Evolutionary conservation across 1,139 yeast species (phyloP).

Genomic region (Yamadazyma buinensis): DNA sequence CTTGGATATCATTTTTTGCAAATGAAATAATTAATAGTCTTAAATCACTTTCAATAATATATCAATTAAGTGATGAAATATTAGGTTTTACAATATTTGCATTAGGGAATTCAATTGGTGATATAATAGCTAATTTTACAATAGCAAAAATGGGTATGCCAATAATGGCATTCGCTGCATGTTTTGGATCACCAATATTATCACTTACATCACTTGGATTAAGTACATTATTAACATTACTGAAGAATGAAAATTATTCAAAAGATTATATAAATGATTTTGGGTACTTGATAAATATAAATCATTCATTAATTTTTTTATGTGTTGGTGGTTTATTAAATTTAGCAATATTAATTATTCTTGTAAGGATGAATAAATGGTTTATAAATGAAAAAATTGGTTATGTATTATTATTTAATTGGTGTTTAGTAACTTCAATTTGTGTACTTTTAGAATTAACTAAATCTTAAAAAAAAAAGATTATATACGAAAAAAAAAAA

Average conservation of each 20-base stretch:
- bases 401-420: conserved; percentile 44
- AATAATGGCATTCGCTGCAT: conserved; percentile 89
- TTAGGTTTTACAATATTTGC: conserved; percentile 87
- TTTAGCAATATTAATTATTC: conserved; percentile 46
- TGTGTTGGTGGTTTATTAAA: conserved; percentile 51
- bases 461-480: too few species aligned
- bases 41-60: conserved; percentile 57
- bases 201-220: conserved; percentile 47
- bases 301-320: conserved; percentile 44
- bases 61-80: conserved; percentile 70
- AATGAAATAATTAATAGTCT: conserved; percentile 70
- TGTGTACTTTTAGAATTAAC: conserved; percentile 20
- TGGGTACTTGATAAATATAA: conserved; percentile 31
- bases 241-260: conserved; percentile 13
- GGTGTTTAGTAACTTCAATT: conserved; percentile 48
- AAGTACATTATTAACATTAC: conserved; percentile 56
- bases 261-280: conserved; percentile 8
- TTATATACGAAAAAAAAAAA: too few species aligned
- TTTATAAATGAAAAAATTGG: conserved; percentile 59
- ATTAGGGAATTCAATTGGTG: conserved; percentile 89
- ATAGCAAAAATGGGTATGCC: conserved; percentile 86
- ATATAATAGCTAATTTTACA: conserved; percentile 78
- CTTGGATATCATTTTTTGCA: conserved; percentile 76
- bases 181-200: conserved; percentile 86
- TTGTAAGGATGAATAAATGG: conserved; percentile 68